Evolutionary conservation across 805 yeast genomes (phyloP), one percentile per base, ranked within the genome.

Genomic region (Zygotorulaspora danielsina): DNA sequence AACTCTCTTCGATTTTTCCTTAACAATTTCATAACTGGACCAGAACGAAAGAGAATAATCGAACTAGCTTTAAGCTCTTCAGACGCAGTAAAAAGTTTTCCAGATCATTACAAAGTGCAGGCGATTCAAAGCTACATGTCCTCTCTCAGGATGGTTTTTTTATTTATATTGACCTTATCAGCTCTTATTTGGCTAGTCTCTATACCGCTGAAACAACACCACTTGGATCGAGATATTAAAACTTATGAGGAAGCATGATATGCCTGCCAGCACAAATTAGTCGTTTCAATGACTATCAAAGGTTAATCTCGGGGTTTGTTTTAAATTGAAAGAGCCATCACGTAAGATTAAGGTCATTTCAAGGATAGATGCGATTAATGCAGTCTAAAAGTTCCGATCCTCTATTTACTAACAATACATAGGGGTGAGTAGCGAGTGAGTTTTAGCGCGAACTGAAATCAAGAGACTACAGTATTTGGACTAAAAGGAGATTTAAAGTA

Each of bases 1-100:
- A 38, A 42, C 34, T 34, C 42, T 25, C 16, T 38, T 19, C 38
- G 38, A 26, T 22, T 25, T 25, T 38, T 24, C 18, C 42, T 38
- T 20, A 27, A 34, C 33, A 9, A 3, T n/a, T 34, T 16, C 32
- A 22, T 38, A 25, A 33, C 36, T 9, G 42, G 42, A 9, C 32
- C 38, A 2, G 38, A 38, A 8, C 22, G 42, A 19, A 13, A 11
- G 27, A 24, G 18, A 34, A 34, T 38, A 13, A 38, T 38, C 15
- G 42, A 38, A n/a, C 18, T 38, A 22, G 42, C 38, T 2, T 38
- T 38, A 27, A 16, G 19, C 19, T 38, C 42, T 18, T 38, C 42
- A 19, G 42, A 38, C 16, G 37, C 42, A 12, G 42, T 38, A 27
- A 28, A 11, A 25, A n/a, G 13, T 16, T 34, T 38, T 15, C 33